Base-by-base conservation (phyloP, 163 green algal species). In the Volvox carteri region DNA sequence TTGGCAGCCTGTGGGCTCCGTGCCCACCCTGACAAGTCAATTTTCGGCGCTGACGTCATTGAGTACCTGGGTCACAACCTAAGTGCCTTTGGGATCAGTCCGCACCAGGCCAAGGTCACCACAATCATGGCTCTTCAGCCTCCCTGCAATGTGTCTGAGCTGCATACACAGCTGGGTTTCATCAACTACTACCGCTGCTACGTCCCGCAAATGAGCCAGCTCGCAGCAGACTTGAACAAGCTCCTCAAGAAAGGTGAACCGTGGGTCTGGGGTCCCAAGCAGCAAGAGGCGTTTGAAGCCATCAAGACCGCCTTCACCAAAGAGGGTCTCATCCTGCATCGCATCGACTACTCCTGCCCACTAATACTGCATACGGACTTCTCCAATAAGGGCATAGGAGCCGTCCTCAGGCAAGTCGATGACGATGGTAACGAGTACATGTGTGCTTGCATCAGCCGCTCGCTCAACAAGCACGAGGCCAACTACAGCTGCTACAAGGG, bases 321-420 rank as follows among this genome's bases (percentile, higher is more conserved):
- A 42, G 52, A 77, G 2, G 85, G 85, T 1, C 1, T 87, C 9
- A 81, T 62, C 0, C 65, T 92, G 16, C 12, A 56, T 2, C 58
- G 44, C 12, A 41, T 83, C 23, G 85, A 92, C 54, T 83, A 86
- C 23, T 54, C 41, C 30, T 41, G 76, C 5, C 75, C 60, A 0
- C 72, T 92, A 19, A 78, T 90, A n/a, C 44, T 92, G 37, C 79
- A 92, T n/a, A 92, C 84, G 16, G 90, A 90, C 52, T 92, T 87
- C 74, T 88, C 35, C 12, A 50, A 86, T 33, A 73, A 84, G 6
- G 89, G 84, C 16, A 62, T 86, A 35, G 84, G 85, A n/a, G n/a
- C n/a, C n/a, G n/a, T 83, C 16, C 70, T 92, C 23, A 80, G 80
- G 37, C 80, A 92, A 50, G 9, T 58, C 30, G 81, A 89, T 58